Evolutionary conservation across 2,329 filamentous ascomycete genomes (phyloP).

Genomic region (Pseudocercospora pini-densiflorae): DNA sequence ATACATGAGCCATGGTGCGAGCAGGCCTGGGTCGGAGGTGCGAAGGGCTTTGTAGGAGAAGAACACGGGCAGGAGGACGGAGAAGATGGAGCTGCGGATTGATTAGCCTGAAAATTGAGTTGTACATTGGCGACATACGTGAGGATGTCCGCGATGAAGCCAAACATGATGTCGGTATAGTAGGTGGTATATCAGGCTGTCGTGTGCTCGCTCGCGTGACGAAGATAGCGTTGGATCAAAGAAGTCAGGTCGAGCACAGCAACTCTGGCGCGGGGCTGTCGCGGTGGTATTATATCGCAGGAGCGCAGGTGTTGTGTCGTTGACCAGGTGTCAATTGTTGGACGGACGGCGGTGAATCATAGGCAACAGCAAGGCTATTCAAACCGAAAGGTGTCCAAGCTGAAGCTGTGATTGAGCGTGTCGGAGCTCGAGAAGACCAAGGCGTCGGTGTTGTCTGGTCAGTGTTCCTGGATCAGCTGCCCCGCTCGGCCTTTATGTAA

Average conservation of each 20-base stretch:
- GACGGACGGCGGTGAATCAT: not conserved
- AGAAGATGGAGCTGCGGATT: slow-evolving; percentile 73
- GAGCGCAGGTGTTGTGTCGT: not conserved
- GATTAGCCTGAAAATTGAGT: not conserved
- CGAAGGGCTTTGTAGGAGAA: slow-evolving; percentile 98
- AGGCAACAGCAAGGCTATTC: slow-evolving; percentile 6
- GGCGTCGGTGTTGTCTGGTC: not conserved
- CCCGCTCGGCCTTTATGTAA: not conserved
- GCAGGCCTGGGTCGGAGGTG: slow-evolving; percentile 82
- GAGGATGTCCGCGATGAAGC: slow-evolving; percentile 75
- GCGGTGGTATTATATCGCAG: not conserved
- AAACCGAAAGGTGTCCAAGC: not conserved
- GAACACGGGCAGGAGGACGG: slow-evolving; percentile 93
- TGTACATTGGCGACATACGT: slow-evolving; percentile 62
- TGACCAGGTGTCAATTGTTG: slow-evolving; percentile 1
- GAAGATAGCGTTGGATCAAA: not conserved
- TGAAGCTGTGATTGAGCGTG: not conserved
- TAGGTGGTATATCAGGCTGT: not conserved
- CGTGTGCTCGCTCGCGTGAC: slow-evolving; percentile 12
- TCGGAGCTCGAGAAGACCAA: not conserved
- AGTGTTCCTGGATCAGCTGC: not conserved
- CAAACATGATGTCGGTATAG: slow-evolving; percentile 63
- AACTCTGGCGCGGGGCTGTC: not conserved
- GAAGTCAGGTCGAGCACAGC: not conserved
- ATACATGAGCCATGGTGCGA: slow-evolving; percentile 99